Evolutionary conservation across 1,284 basidiomycete genomes (phyloP).

Genomic region (Cystobasidiaceae sp.): DNA sequence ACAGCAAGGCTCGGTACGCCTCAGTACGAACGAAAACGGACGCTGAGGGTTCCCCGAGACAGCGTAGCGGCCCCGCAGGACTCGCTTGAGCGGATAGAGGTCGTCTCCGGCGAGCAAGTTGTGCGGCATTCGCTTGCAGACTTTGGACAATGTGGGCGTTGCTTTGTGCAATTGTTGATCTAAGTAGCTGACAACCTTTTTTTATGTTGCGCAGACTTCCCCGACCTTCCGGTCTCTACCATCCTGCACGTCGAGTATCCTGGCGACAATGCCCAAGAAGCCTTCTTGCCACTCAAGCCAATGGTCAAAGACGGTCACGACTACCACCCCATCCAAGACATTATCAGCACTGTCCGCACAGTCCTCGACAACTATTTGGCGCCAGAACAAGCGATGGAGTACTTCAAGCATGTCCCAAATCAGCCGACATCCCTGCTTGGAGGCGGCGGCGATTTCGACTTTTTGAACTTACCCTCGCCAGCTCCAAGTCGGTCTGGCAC

Average conservation of each 20-base stretch:
- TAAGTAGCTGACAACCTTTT: background rate
- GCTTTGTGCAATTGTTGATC: background rate
- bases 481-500: background rate
- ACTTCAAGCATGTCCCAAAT: conserved; percentile 24
- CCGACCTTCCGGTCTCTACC: background rate
- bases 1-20: conserved; percentile 13
- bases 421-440: conserved; percentile 2
- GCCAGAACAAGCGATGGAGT: conserved; percentile 24
- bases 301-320: conserved; percentile 21
- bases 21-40: background rate
- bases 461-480: conserved; percentile 13
- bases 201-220: conserved; percentile 1
- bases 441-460: background rate
- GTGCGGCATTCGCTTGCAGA: background rate
- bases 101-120: conserved; percentile 12
- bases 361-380: conserved; percentile 28
- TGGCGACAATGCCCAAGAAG: conserved; percentile 9
- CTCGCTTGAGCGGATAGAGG: background rate
- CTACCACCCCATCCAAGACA: conserved; percentile 31
- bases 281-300: conserved; percentile 20
- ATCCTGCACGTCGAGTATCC: conserved; percentile 22
- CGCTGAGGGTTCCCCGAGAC: conserved; percentile 2
- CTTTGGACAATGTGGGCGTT: conserved; percentile 3
- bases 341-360: conserved; percentile 12
- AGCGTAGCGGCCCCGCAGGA: conserved; percentile 9